Evolutionary conservation across 495 filamentous ascomycete genomes (phyloP).

Genomic region (Talaromyces trachyspermus): DNA sequence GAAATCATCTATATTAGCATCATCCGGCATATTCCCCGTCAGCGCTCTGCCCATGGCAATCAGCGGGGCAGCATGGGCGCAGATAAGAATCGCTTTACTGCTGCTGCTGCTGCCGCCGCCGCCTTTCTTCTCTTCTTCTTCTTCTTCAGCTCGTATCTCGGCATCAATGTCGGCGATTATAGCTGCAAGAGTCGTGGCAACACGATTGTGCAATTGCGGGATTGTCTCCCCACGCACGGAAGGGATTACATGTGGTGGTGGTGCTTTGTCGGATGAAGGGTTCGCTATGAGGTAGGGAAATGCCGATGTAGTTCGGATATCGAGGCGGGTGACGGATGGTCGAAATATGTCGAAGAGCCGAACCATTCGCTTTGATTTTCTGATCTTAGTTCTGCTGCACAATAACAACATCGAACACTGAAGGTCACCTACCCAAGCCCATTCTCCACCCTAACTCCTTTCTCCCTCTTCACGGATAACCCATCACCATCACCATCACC

Average conservation of each 20-base stretch:
- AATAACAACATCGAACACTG: neutral
- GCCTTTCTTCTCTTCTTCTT: neutral
- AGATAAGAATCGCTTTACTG: slow-evolving; percentile 63
- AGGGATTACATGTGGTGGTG: slow-evolving; percentile 58
- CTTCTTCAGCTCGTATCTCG: slow-evolving; percentile 34
- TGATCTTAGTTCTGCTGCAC: neutral
- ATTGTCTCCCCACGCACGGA: slow-evolving; percentile 68
- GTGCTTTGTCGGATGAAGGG: slow-evolving; percentile 34
- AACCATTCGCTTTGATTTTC: slow-evolving; percentile 69
- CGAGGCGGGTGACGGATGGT: slow-evolving; percentile 71
- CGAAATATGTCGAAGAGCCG: slow-evolving; percentile 58
- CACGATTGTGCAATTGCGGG: slow-evolving; percentile 67
- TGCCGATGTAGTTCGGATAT: slow-evolving; percentile 48
- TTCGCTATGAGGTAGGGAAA: slow-evolving; percentile 50
- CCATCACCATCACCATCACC: slow-evolving; percentile 22
- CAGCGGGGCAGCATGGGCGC: slow-evolving; percentile 83
- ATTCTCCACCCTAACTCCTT: slow-evolving; percentile 60
- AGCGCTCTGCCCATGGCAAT: slow-evolving; percentile 78
- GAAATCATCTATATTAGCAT: slow-evolving; percentile 68
- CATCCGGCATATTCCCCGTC: slow-evolving; percentile 66
- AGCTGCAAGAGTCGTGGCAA: slow-evolving; percentile 58
- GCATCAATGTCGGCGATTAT: slow-evolving; percentile 68
- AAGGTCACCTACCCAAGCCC: slow-evolving; percentile 53
- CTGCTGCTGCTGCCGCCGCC: slow-evolving; percentile 16
- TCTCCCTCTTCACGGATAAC: slow-evolving; percentile 13